Evolutionary conservation across 148 eudicot genomes (phyloP).

Genomic region (Vaccinium macrocarpon): DNA sequence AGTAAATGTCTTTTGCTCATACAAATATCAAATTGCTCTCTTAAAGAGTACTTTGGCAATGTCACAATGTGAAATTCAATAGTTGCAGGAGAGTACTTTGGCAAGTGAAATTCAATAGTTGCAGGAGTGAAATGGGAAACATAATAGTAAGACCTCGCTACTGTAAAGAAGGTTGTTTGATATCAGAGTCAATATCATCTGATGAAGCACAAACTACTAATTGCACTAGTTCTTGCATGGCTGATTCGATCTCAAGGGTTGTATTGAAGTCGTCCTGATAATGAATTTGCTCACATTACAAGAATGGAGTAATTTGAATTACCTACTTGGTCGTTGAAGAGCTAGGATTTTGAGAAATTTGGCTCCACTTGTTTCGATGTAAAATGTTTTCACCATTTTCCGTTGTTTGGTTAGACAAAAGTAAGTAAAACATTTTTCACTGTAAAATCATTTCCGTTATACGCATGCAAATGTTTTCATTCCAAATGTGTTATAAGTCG

Average conservation of each 20-base stretch:
- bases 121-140: conserved; percentile 39
- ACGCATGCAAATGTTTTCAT: too few relatives aligned
- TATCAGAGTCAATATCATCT: conserved; percentile 33
- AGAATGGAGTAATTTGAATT: not conserved
- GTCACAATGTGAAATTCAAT: conserved; percentile 48
- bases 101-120: conserved; percentile 47
- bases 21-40: not conserved
- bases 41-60: conserved; percentile 63
- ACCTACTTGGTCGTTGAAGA: too few relatives aligned
- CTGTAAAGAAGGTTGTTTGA: conserved; percentile 50
- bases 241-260: conserved; percentile 30
- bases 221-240: conserved; percentile 57
- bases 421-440: too few relatives aligned
- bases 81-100: conserved; percentile 49
- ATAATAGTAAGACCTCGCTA: conserved; percentile 61
- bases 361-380: too few relatives aligned
- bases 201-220: conserved; percentile 33
- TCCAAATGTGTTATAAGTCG: too few relatives aligned
- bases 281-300: conserved; percentile 20
- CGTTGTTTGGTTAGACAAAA: too few relatives aligned
- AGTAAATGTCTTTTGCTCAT: too few relatives aligned
- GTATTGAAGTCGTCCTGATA: conserved; percentile 11
- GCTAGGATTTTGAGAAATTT: too few relatives aligned
- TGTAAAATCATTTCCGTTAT: too few relatives aligned
- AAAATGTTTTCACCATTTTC: too few relatives aligned